phyloP scores from a whole-genome alignment of 2,329 filamentous ascomycete species.

The Gnomoniopsis sp. region DNA sequence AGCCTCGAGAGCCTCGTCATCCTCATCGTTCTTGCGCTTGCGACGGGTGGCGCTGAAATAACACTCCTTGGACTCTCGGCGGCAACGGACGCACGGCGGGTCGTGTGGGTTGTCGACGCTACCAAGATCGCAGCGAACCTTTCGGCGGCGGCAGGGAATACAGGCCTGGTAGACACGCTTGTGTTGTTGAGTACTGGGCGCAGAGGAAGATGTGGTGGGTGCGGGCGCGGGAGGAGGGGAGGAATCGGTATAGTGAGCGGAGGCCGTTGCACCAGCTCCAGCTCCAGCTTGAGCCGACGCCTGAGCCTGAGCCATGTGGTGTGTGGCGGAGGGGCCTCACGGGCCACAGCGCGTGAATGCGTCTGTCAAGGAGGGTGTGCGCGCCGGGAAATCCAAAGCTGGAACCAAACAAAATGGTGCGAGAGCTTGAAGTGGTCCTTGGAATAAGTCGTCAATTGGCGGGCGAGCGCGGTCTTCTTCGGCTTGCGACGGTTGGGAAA shows the following conservation, averaged over 20 bases:
- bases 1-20: conserved; percentile 48
- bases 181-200: conserved; percentile 48
- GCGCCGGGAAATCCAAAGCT: too few relatives aligned
- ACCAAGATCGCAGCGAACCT: conserved; percentile 61
- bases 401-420: too few relatives aligned
- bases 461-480: conserved; percentile 13
- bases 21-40: conserved; percentile 78
- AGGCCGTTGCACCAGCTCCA: background rate
- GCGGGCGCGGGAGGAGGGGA: conserved; percentile 10
- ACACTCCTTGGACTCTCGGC: conserved; percentile 93
- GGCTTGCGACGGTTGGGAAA: conserved; percentile 19
- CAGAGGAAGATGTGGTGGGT: conserved; percentile 17
- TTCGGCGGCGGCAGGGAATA: conserved; percentile 59
- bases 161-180: conserved; percentile 63
- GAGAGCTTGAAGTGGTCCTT: background rate
- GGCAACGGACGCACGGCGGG: conserved; percentile 89
- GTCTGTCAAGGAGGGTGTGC: too few relatives aligned
- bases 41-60: conserved; percentile 93
- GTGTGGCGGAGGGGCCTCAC: conserved; percentile 4
- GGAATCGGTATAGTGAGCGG: conserved; percentile 16
- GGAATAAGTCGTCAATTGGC: background rate
- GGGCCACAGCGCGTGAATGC: background rate
- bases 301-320: conserved; percentile 13
- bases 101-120: conserved; percentile 92
- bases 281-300: background rate